Conservation (phyloP, 2,329 filamentous ascomycete species). For the Aspergillus melleus region DNA sequence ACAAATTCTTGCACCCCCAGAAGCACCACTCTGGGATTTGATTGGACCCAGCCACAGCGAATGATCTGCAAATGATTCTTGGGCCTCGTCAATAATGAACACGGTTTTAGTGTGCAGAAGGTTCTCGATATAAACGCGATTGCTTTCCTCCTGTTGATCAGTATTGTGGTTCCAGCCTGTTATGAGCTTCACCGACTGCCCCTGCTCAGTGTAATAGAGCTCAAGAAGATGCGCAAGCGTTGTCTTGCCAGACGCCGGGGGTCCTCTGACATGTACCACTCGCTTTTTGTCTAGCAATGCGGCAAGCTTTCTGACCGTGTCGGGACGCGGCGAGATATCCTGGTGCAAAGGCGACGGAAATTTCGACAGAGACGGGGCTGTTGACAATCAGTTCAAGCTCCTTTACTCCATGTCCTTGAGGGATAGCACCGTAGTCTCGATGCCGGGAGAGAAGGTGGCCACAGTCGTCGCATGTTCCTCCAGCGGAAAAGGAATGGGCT, state of each 20-base stretch:
- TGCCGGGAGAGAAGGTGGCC: not conserved
- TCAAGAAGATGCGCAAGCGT: conserved; percentile 10
- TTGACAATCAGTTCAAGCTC: not conserved
- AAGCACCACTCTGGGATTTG: conserved; percentile 1
- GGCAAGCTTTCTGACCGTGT: conserved; percentile 5
- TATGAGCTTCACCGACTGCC: not conserved
- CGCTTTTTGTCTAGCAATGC: conserved; percentile 5
- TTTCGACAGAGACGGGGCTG: not conserved
- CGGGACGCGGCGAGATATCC: not conserved
- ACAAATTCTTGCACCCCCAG: conserved; percentile 8
- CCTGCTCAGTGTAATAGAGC: conserved; percentile 1
- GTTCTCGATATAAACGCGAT: not conserved
- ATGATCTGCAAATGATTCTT: conserved; percentile 7
- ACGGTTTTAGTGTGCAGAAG: conserved; percentile 3
- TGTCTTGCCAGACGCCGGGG: conserved; percentile 11
- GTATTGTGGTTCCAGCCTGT: not conserved
- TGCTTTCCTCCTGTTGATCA: not conserved
- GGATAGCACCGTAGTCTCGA: not conserved
- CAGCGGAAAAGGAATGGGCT: not conserved
- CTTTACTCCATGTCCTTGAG: not conserved
- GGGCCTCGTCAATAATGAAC: conserved; percentile 13
- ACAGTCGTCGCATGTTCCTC: not conserved
- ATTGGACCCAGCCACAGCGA: conserved; percentile 9
- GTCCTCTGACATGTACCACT: conserved; percentile 8
- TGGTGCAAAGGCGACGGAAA: not conserved